Evolutionary conservation across 768 basidiomycete genomes (phyloP).

Genomic region (Mycena latifolia): DNA sequence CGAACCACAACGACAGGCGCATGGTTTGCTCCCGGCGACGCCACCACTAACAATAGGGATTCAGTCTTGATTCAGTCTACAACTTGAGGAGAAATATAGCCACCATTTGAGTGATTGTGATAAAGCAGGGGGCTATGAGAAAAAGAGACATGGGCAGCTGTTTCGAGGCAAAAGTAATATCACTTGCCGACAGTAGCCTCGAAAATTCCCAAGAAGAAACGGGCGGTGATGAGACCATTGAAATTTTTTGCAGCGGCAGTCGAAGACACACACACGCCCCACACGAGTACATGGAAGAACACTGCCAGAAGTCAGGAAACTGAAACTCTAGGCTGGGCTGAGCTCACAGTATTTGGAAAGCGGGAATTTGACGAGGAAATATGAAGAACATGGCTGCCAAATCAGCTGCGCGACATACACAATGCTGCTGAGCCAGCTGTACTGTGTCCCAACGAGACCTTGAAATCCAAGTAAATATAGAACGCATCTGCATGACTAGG

Average conservation of each 20-base stretch:
- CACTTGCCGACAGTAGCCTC: conserved; percentile 58
- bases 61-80: too few relatives aligned
- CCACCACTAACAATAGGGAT: conserved; percentile 51
- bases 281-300: conserved; percentile 54
- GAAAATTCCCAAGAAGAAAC: conserved; percentile 60
- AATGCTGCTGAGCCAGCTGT: conserved; percentile 58
- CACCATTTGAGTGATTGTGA: conserved; percentile 60
- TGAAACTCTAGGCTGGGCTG: conserved; percentile 3
- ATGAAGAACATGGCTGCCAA: conserved; percentile 58
- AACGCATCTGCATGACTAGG: neutral
- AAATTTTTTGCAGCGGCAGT: conserved; percentile 56
- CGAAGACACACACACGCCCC: conserved; percentile 54
- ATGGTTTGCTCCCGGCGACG: conserved; percentile 60
- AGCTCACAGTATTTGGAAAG: conserved; percentile 53
- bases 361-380: conserved; percentile 54
- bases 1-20: conserved; percentile 57
- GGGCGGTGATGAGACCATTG: conserved; percentile 52
- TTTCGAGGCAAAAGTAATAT: neutral
- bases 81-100: neutral
- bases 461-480: neutral
- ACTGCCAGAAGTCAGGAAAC: conserved; percentile 35
- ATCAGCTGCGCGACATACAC: conserved; percentile 60
- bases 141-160: neutral
- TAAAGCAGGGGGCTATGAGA: conserved; percentile 57
- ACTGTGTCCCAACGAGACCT: conserved; percentile 55